Evolutionary conservation across 805 yeast genomes (phyloP).

Genomic region (Maudiozyma serrabonitensis): DNA sequence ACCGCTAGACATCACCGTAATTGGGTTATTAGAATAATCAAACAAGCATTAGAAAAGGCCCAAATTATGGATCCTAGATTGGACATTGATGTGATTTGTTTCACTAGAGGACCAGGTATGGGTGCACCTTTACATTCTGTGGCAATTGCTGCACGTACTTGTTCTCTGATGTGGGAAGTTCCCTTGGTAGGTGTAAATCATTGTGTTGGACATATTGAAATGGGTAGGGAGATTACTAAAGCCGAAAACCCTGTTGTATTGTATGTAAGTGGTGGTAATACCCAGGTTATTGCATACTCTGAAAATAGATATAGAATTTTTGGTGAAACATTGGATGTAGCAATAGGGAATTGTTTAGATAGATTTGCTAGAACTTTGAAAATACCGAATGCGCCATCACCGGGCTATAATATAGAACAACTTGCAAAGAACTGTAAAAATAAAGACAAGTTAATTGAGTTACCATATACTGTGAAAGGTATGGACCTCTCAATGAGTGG

Average conservation of each 20-base stretch:
- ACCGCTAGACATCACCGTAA: constrained; percentile 94
- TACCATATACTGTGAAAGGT: constrained; percentile 96
- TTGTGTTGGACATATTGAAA: constrained; percentile 96
- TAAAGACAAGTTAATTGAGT: constrained; percentile 44
- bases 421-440: constrained; percentile 60
- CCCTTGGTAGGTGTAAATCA: constrained; percentile 95
- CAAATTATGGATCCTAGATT: constrained; percentile 32
- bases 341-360: constrained; percentile 94
- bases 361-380: constrained; percentile 85
- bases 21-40: constrained; percentile 80
- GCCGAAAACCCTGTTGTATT: constrained; percentile 95
- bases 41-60: constrained; percentile 56
- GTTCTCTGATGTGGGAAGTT: constrained; percentile 65
- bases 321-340: constrained; percentile 97
- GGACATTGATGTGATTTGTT: constrained; percentile 74
- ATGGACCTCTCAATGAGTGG: constrained; percentile 98
- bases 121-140: constrained; percentile 96
- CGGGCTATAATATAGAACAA: constrained; percentile 95
- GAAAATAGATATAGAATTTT: constrained; percentile 91
- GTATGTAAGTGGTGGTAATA: constrained; percentile 96
- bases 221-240: constrained; percentile 98
- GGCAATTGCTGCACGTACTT: constrained; percentile 83
- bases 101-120: constrained; percentile 99
- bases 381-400: constrained; percentile 90
- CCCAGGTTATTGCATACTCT: constrained; percentile 95